These are phyloP conservation scores for Gossypium rotundifolium DNA, from an alignment of 345 rosid genomes.

Conservation along the genomic window DNA sequence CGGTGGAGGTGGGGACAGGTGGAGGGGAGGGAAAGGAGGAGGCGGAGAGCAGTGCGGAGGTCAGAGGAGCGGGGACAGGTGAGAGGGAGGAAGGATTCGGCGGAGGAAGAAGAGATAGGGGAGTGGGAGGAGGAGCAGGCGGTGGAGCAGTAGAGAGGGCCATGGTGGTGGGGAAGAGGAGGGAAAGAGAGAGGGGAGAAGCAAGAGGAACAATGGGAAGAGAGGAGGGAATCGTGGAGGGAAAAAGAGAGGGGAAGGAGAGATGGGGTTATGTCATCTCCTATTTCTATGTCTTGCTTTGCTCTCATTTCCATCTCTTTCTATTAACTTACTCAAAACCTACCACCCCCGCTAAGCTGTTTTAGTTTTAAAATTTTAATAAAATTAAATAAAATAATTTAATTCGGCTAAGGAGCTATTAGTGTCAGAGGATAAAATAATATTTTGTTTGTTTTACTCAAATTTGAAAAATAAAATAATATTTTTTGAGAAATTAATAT, in stretches of 20 bases:
- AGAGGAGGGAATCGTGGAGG: constrained; percentile 48
- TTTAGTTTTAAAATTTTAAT: too few relatives aligned
- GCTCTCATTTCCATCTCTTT: constrained; percentile 46
- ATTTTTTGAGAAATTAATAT: too few relatives aligned
- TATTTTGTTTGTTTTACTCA: too few relatives aligned
- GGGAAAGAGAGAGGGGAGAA: constrained; percentile 25
- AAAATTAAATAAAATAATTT: too few relatives aligned
- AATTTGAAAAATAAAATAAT: too few relatives aligned
- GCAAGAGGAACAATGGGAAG: constrained; percentile 49
- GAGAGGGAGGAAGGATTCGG: constrained; percentile 15
- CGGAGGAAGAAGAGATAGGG: constrained; percentile 16
- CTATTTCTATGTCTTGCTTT: constrained; percentile 32
- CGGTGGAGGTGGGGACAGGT: constrained; percentile 19
- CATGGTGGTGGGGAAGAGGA: background rate
- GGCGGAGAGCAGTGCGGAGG: constrained; percentile 58
- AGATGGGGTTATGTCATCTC: constrained; percentile 45
- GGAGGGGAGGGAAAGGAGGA: constrained; percentile 30
- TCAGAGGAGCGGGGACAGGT: constrained; percentile 31
- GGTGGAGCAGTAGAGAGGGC: constrained; percentile 34
- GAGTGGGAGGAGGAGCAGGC: constrained; percentile 32
- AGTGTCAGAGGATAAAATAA: too few relatives aligned
- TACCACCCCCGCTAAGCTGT: too few relatives aligned
- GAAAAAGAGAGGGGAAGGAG: constrained; percentile 47
- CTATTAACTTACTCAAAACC: too few relatives aligned
- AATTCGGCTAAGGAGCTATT: too few relatives aligned